Evolutionary conservation across 139 green algal genomes (phyloP).

Genomic region (Diplosphaera chodatii): DNA sequence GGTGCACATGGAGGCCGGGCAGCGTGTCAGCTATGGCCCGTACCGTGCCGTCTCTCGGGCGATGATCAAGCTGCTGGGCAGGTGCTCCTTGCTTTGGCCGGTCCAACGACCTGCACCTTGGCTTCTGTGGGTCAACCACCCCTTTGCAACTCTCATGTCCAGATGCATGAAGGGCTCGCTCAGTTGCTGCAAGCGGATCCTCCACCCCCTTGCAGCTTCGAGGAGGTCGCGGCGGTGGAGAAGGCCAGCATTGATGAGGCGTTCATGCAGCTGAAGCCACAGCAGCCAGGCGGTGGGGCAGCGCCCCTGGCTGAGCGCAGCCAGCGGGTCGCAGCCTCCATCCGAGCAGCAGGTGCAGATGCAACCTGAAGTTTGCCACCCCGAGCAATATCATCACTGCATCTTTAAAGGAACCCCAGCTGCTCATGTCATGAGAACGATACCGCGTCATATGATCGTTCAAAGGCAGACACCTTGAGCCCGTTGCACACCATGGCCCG

Average conservation of each 20-base stretch:
- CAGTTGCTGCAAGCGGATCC: no score
- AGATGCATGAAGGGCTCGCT: no score
- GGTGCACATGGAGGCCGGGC: slow-evolving; percentile 41
- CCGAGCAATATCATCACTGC: no score
- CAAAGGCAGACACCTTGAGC: no score
- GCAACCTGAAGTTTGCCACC: no score
- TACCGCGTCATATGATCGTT: no score
- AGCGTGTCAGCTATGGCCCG: slow-evolving; percentile 39
- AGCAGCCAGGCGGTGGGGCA: background rate
- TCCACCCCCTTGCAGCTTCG: background rate
- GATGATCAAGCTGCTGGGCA: slow-evolving; percentile 28
- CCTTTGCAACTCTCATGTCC: no score
- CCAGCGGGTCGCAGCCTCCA: background rate
- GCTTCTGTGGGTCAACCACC: background rate
- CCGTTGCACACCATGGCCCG: no score
- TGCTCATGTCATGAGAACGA: no score
- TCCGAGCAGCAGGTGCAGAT: background rate
- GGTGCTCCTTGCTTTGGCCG: background rate
- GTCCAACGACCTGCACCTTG: no score
- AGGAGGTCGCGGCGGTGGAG: slow-evolving; percentile 32
- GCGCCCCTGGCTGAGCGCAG: background rate
- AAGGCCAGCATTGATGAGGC: slow-evolving; percentile 62
- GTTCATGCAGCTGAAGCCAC: slow-evolving; percentile 32
- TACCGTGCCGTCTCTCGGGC: slow-evolving; percentile 41
- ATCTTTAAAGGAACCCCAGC: no score